Conservation (phyloP, 352 stramenopile genomes). For the Phytophthora idaei region DNA sequence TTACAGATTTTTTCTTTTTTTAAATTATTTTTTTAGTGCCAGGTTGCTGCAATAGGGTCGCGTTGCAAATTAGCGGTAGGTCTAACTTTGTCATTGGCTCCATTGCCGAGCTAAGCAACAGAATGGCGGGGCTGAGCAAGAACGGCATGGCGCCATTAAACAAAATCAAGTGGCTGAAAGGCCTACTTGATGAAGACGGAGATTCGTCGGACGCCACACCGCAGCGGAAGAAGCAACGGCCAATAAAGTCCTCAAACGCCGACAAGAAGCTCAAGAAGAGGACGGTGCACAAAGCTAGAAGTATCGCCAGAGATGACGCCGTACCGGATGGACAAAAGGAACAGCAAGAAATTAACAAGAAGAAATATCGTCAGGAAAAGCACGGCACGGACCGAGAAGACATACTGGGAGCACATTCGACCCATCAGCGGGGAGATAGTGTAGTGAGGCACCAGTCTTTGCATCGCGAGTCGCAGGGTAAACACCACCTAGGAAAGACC, state of each 20-base stretch:
- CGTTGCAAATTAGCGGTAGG: background rate
- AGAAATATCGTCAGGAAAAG: background rate
- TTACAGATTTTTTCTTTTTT: too few relatives aligned
- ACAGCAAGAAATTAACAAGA: background rate
- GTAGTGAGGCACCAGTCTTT: background rate
- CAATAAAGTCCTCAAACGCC: background rate
- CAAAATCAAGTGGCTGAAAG: slow-evolving; percentile 4
- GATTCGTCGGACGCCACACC: slow-evolving; percentile 22
- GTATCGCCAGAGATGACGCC: background rate
- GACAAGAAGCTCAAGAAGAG: slow-evolving; percentile 11
- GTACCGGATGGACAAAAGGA: background rate
- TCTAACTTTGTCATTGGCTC: slow-evolving; percentile 4
- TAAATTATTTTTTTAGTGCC: too few relatives aligned
- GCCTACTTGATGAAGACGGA: slow-evolving; percentile 7
- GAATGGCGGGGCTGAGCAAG: background rate
- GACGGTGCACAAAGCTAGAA: background rate
- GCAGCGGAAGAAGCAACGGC: slow-evolving; percentile 3
- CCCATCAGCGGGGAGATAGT: background rate
- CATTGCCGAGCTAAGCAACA: slow-evolving; percentile 1
- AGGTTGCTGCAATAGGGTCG: slow-evolving; percentile 1
- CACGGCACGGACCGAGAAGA: background rate
- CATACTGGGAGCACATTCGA: background rate
- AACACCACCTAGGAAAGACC: background rate
- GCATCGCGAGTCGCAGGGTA: background rate
- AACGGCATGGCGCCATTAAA: background rate